These are phyloP conservation scores for Sclerotinia sclerotiorum DNA, from an alignment of 2,329 filamentous ascomycete species.

Conservation along the genomic window DNA sequence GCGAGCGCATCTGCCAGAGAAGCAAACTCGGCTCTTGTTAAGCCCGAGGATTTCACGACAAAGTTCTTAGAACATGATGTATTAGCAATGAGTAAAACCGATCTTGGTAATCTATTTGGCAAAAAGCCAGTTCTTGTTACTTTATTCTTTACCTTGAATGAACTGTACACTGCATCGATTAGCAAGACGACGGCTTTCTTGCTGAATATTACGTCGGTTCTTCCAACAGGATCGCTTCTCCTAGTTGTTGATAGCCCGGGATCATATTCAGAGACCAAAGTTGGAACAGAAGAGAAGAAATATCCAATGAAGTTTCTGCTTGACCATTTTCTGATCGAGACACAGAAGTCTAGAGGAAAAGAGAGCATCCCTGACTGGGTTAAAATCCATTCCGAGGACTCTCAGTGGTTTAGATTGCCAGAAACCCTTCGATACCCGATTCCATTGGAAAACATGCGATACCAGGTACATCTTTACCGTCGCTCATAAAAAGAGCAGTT, in stretches of 20 bases:
- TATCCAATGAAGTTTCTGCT: constrained; percentile 96
- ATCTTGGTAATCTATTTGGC: constrained; percentile 40
- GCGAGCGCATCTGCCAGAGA: constrained; percentile 50
- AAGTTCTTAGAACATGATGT: constrained; percentile 52
- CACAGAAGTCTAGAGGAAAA: constrained; percentile 43
- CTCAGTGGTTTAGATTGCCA: constrained; percentile 78
- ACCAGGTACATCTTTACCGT: constrained; percentile 82
- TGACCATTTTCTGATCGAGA: constrained; percentile 69
- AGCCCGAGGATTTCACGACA: constrained; percentile 43
- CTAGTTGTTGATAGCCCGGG: constrained; percentile 92
- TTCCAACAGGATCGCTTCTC: constrained; percentile 63
- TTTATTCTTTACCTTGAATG: constrained; percentile 91
- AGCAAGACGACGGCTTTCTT: constrained; percentile 76
- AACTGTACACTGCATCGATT: constrained; percentile 78
- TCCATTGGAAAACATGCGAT: constrained; percentile 89
- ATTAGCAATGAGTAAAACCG: constrained; percentile 44
- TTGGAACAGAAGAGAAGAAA: constrained; percentile 60
- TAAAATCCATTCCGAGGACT: constrained; percentile 73
- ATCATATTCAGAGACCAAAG: constrained; percentile 79
- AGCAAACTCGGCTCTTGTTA: constrained; percentile 49
- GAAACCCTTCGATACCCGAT: constrained; percentile 74
- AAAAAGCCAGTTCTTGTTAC: constrained; percentile 62
- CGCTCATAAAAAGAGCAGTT: constrained; percentile 37
- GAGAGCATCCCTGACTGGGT: constrained; percentile 58
- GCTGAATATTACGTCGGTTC: constrained; percentile 60